Evolutionary conservation across 1,284 basidiomycete genomes (phyloP), one percentile per base, ranked within the genome.

Genomic region (Inonotus hispidus): DNA sequence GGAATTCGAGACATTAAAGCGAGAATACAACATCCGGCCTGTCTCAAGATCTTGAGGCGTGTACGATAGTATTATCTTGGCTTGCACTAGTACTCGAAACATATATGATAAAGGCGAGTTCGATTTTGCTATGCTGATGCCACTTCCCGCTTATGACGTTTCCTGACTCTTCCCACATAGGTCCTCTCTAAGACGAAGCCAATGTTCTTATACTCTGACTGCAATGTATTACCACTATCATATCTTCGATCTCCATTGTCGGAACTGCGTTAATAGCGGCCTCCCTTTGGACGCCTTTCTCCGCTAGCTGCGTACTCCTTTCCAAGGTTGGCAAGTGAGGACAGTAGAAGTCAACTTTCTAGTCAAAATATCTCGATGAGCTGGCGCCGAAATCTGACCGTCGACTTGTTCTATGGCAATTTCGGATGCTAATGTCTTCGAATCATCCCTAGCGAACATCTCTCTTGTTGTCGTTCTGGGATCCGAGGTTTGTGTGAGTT

Each of bases 1-100:
- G 64, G 92, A 94, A 61, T 90, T 95, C 67, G 88, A 90, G 68
- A 73, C 75, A 21, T 93, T 95, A 77, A 92, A 92, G 73, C 80
- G 79, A 66, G 91, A 95, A 65, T 87, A 92, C 73, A 87, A 87
- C 67, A 91, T 95, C 64, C 83, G 88, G 58, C 81, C 85, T 25
- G 79, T 85, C 2, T 55, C 68, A 14, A 52, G 35, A 37, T 53
- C 35, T 23, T 53, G 41, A 52, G 50, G 16, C 2, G 27, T 27
- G 13, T 19, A 29, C 32, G n/a, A 14, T 35, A 32, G 25, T 27
- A 14, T 32, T 52, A n/a, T 13, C 13, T 7, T 6, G 16, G 49
- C 14, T 32, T n/a, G 13, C 49, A 27, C 25, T n/a, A 32, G 25
- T 27, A 27, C 16, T 35, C 50, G 27, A 52, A n/a, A 8, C 10